These are phyloP conservation scores for Solanum chacoense DNA, from an alignment of 305 asterid species.

Conservation along the genomic window DNA sequence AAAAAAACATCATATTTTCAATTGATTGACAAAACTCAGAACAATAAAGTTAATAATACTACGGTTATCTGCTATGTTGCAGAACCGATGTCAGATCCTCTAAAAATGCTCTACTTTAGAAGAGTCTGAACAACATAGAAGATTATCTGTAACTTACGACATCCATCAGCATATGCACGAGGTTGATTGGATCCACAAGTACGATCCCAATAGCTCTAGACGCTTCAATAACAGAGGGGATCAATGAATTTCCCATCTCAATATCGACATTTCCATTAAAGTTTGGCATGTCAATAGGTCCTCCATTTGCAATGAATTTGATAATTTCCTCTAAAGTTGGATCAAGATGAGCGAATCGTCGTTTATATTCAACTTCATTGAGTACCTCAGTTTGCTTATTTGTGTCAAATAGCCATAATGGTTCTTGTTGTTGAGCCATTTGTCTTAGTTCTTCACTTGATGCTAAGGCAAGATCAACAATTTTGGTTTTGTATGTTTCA, in stretches of 20 bases:
- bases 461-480: constrained; percentile 21
- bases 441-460: constrained; percentile 34
- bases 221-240: constrained; percentile 14
- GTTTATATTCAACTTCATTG: constrained; percentile 26
- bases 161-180: constrained; percentile 38
- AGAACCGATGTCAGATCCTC: not conserved
- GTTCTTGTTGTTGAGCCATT: constrained; percentile 26
- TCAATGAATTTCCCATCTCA: not conserved
- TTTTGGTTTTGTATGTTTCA: constrained; percentile 19
- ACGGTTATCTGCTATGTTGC: not conserved
- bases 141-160: constrained; percentile 21
- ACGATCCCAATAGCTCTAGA: constrained; percentile 40
- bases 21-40: not conserved
- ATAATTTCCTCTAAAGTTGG: constrained; percentile 36
- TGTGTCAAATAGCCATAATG: constrained; percentile 32
- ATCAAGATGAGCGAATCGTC: constrained; percentile 28
- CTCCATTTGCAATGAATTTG: constrained; percentile 19
- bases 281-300: constrained; percentile 14
- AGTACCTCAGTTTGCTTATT: constrained; percentile 22
- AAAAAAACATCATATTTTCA: not conserved
- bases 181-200: constrained; percentile 17
- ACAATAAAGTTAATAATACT: not conserved
- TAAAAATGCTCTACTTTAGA: not conserved
- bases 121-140: not conserved
- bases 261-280: constrained; percentile 4